phyloP scores from a whole-genome alignment of 805 yeast species.

The Naumovozyma baii region DNA sequence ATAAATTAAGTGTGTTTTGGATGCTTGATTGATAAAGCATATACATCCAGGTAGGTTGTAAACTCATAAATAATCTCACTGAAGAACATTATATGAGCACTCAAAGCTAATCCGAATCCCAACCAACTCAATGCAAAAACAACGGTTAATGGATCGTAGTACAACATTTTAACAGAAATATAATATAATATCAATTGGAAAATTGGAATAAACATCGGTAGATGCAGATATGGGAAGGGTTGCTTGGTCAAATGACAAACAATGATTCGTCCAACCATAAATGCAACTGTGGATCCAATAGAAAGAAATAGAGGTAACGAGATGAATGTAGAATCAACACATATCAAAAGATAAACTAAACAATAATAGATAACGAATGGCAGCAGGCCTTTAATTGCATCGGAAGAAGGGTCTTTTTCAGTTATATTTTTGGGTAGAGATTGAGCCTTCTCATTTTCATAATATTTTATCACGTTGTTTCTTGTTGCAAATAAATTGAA shows the following conservation, averaged over 20 bases:
- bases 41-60: slow-evolving; percentile 72
- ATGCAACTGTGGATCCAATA: slow-evolving; percentile 69
- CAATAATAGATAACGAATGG: slow-evolving; percentile 58
- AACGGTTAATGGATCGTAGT: slow-evolving; percentile 33
- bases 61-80: slow-evolving; percentile 71
- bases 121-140: slow-evolving; percentile 49
- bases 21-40: slow-evolving; percentile 75
- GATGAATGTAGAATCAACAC: slow-evolving; percentile 41
- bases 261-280: slow-evolving; percentile 84
- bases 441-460: slow-evolving; percentile 29
- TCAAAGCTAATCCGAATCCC: slow-evolving; percentile 58
- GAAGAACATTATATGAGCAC: slow-evolving; percentile 62
- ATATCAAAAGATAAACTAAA: slow-evolving; percentile 38
- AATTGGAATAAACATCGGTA: slow-evolving; percentile 60
- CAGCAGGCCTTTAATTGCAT: slow-evolving; percentile 44
- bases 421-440: slow-evolving; percentile 15
- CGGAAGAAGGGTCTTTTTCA: slow-evolving; percentile 15
- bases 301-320: slow-evolving; percentile 54
- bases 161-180: slow-evolving; percentile 17
- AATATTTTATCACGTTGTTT: slow-evolving; percentile 45
- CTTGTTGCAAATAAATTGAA: slow-evolving; percentile 64
- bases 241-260: slow-evolving; percentile 77
- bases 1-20: slow-evolving; percentile 34
- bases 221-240: slow-evolving; percentile 60
- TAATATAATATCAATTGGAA: slow-evolving; percentile 33